phyloP scores from a whole-genome alignment of 164 flowering plant genomes.

The Malania oleifera region DNA sequence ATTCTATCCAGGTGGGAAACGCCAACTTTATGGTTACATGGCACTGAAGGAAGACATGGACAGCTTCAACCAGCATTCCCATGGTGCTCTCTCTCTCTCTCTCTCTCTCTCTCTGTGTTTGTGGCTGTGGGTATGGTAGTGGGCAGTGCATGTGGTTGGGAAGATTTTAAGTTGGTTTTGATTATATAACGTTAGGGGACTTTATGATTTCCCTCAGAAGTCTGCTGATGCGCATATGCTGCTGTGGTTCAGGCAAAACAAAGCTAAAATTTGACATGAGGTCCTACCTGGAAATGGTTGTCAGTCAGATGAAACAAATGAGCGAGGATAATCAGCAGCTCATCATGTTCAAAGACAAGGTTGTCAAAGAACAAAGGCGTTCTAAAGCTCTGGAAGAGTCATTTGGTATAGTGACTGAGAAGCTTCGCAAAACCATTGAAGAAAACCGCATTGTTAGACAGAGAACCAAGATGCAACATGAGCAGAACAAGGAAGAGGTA shows the following conservation, averaged over 20 bases:
- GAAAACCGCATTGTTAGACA: constrained; percentile 56
- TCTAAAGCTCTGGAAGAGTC: constrained; percentile 55
- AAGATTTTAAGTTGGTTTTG: too few species aligned
- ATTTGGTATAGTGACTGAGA: constrained; percentile 37
- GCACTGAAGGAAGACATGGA: constrained; percentile 68
- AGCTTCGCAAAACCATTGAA: constrained; percentile 48
- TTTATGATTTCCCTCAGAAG: not conserved
- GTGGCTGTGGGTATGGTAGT: too few species aligned
- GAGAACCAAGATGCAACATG: constrained; percentile 58
- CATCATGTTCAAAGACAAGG: constrained; percentile 44
- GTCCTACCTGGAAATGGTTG: constrained; percentile 78
- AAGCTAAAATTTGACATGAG: constrained; percentile 70
- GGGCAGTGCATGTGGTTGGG: too few species aligned
- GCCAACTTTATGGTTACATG: constrained; percentile 82
- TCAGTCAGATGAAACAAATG: constrained; percentile 61
- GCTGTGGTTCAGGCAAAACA: constrained; percentile 49
- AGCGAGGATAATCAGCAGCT: constrained; percentile 79
- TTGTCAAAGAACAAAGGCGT: constrained; percentile 35
- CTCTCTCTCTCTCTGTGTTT: constrained; percentile 2
- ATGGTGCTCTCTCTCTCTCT: constrained; percentile 37
- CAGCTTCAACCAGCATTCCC: constrained; percentile 64
- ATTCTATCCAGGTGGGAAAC: constrained; percentile 70
- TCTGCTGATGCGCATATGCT: not conserved
- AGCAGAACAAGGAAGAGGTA: constrained; percentile 84
- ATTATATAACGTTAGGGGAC: too few species aligned